These are phyloP conservation scores for Chytriomyces sp. DNA, from an alignment of 192 early-diverging fungal genomes.

Conservation along the genomic window DNA sequence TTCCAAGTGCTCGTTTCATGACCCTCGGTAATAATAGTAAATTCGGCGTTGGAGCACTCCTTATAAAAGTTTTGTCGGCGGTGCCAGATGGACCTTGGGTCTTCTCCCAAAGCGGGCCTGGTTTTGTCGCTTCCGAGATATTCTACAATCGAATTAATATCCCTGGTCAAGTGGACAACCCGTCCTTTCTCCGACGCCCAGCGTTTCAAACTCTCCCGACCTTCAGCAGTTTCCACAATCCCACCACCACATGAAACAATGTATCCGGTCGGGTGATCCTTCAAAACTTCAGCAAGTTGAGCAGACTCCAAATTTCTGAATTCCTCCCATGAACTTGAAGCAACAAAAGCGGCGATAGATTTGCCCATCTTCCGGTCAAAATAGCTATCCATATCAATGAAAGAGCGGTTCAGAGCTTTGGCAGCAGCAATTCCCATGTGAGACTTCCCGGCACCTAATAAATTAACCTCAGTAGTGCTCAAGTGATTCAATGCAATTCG, in stretches of 20 bases:
- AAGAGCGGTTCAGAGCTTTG: constrained; percentile 62
- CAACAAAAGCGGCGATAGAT: constrained; percentile 81
- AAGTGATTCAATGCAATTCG: not conserved
- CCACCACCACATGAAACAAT: constrained; percentile 95
- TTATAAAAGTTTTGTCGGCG: constrained; percentile 76
- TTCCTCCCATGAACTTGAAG: constrained; percentile 76
- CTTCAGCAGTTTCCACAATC: constrained; percentile 80
- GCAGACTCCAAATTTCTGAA: constrained; percentile 84
- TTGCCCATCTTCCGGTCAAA: constrained; percentile 70
- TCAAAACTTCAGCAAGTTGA: constrained; percentile 64
- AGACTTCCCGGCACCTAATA: constrained; percentile 78
- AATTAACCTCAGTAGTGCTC: not conserved
- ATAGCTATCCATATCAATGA: constrained; percentile 87
- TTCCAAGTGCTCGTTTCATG: constrained; percentile 64
- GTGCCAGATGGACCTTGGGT: constrained; percentile 77
- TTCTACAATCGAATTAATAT: constrained; percentile 76
- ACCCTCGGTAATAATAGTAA: constrained; percentile 61
- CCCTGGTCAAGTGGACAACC: constrained; percentile 80
- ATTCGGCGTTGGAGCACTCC: constrained; percentile 82
- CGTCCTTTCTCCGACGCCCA: constrained; percentile 46
- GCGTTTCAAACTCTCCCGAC: constrained; percentile 66
- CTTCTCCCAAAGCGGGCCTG: constrained; percentile 82
- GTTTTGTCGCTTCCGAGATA: constrained; percentile 81
- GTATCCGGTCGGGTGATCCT: constrained; percentile 57
- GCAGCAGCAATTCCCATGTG: constrained; percentile 79